A percentile compares a stretch with the other conserved stretches of the same genome.
These are phyloP conservation scores for Hypoxylon lienhwacheense DNA, from an alignment of 495 filamentous ascomycete species.

Conservation along the genomic window DNA sequence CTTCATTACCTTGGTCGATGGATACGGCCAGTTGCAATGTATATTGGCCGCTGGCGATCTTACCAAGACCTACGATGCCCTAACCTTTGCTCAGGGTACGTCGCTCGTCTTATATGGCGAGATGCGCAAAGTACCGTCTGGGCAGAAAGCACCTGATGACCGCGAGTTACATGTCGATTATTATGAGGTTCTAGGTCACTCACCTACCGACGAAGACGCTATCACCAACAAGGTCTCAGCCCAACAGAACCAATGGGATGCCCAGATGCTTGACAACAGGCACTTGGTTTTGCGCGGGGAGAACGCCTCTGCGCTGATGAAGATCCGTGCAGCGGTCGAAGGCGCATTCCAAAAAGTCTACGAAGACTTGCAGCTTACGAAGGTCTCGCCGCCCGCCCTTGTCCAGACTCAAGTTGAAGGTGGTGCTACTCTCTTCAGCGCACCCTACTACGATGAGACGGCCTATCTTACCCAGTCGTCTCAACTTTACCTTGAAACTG, in stretches of 20 bases:
- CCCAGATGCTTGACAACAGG: constrained; percentile 82
- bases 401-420: constrained; percentile 99
- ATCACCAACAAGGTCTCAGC: constrained; percentile 88
- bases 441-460: constrained; percentile 91
- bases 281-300: constrained; percentile 93
- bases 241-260: constrained; percentile 69
- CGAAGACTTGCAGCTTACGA: constrained; percentile 72
- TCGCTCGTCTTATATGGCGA: constrained; percentile 86
- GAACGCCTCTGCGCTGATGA: constrained; percentile 82
- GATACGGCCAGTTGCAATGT: constrained; percentile 88
- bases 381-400: constrained; percentile 92
- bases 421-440: constrained; percentile 89
- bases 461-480: constrained; percentile 97
- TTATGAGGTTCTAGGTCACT: constrained; percentile 81
- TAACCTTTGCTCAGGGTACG: constrained; percentile 86
- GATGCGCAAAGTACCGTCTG: constrained; percentile 79
- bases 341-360: constrained; percentile 82
- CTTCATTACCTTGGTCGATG: constrained; percentile 86
- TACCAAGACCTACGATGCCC: constrained; percentile 87
- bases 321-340: constrained; percentile 83
- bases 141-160: constrained; percentile 77
- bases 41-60: constrained; percentile 75
- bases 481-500: constrained; percentile 97
- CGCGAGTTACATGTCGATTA: constrained; percentile 95
- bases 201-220: constrained; percentile 86